Percentiles rank a stretch among this genome's conserved stretches.
Evolutionary conservation across 1,284 basidiomycete genomes (phyloP).

Genomic region (Malassezia japonica): DNA sequence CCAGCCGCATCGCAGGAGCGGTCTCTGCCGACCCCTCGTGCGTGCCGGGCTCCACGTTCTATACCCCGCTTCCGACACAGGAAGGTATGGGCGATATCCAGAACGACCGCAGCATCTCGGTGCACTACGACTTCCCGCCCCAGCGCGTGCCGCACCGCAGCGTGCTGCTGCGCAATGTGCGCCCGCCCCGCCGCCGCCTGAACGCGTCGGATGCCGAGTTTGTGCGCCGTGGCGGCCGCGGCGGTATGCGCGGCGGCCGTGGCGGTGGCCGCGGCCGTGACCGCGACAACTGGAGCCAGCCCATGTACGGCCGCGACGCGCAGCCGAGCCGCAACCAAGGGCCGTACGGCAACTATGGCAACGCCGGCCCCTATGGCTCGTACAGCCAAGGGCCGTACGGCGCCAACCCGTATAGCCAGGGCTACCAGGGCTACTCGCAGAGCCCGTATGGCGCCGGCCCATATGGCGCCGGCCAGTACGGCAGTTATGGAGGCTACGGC

Average conservation of each 20-base stretch:
- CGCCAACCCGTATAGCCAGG: background rate
- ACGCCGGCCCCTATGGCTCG: background rate
- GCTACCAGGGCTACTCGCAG: background rate
- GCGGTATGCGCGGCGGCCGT: constrained; percentile 23
- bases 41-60: constrained; percentile 81
- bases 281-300: constrained; percentile 2
- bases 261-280: constrained; percentile 17
- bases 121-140: constrained; percentile 77
- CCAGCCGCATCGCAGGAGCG: constrained; percentile 69
- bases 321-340: background rate
- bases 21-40: constrained; percentile 75
- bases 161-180: constrained; percentile 67
- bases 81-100: constrained; percentile 60
- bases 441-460: constrained; percentile 12
- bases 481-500: constrained; percentile 1
- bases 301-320: constrained; percentile 11
- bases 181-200: constrained; percentile 58
- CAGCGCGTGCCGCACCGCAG: constrained; percentile 78
- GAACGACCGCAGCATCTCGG: constrained; percentile 77
- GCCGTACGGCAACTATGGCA: background rate
- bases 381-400: too few species aligned
- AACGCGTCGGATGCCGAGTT: constrained; percentile 65
- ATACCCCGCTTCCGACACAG: constrained; percentile 58
- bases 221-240: constrained; percentile 51
- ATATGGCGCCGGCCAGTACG: constrained; percentile 3